Evolutionary conservation across 305 asterid species (phyloP).

Genomic region (Plantago rigida): DNA sequence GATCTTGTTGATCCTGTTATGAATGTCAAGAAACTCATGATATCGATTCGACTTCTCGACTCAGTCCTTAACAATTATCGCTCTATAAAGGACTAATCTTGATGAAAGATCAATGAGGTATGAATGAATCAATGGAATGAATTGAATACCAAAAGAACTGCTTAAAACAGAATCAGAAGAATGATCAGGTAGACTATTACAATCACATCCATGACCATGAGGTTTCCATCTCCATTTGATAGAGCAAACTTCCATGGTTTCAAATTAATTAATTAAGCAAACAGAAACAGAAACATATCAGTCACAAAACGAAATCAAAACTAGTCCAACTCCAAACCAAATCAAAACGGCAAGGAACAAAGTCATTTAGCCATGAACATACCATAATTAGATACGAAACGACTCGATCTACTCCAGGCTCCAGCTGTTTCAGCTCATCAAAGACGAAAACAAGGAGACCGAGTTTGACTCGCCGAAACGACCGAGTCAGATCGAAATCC

Average conservation of each 20-base stretch:
- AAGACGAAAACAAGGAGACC: slow-evolving; percentile 33
- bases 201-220: no score
- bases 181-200: not conserved
- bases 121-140: not conserved
- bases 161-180: slow-evolving; percentile 11
- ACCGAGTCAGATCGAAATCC: slow-evolving; percentile 61
- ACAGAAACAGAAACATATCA: not conserved
- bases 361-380: slow-evolving; percentile 31
- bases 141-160: not conserved
- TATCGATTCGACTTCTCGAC: not conserved
- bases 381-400: slow-evolving; percentile 47
- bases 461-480: slow-evolving; percentile 38
- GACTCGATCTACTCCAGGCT: slow-evolving; percentile 76
- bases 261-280: no score
- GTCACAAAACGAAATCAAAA: slow-evolving; percentile 7
- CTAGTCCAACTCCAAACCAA: slow-evolving; percentile 13
- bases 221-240: no score
- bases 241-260: not conserved
- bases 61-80: not conserved
- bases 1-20: slow-evolving; percentile 67
- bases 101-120: slow-evolving; percentile 3
- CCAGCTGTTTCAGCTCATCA: slow-evolving; percentile 61
- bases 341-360: slow-evolving; percentile 31
- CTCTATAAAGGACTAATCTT: not conserved
- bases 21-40: slow-evolving; percentile 62